Percentiles rank a stretch among this genome's conserved stretches.
phyloP scores from a whole-genome alignment of 202 grass and related monocot genomes.

The Miscanthus sacchariflorus region DNA sequence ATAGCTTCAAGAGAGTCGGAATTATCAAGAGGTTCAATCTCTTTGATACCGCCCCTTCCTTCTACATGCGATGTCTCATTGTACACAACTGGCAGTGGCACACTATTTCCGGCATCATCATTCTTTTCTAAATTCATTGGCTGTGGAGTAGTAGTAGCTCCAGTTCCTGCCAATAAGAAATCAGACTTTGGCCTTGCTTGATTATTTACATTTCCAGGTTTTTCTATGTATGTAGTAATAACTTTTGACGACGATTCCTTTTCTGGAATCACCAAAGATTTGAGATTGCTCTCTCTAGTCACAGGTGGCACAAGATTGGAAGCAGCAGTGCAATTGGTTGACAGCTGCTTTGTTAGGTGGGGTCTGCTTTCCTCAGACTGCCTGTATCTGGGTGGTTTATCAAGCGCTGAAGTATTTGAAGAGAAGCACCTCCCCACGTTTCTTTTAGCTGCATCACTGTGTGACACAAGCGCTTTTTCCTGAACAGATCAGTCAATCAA shows the following conservation, averaged over 20 bases:
- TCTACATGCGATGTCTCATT: conserved; percentile 22
- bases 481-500: conserved; percentile 49
- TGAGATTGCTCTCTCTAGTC: conserved; percentile 26
- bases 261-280: conserved; percentile 14
- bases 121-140: conserved; percentile 30
- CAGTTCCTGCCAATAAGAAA: conserved; percentile 36
- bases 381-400: conserved; percentile 52
- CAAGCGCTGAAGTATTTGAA: conserved; percentile 43
- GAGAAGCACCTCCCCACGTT: conserved; percentile 37
- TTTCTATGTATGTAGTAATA: conserved; percentile 20
- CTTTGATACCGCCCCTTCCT: conserved; percentile 16
- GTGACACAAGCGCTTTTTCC: conserved; percentile 62
- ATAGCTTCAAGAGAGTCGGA: conserved; percentile 37
- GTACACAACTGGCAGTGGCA: background rate
- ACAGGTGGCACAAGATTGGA: conserved; percentile 36
- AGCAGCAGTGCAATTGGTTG: conserved; percentile 40
- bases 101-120: conserved; percentile 31
- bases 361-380: conserved; percentile 29
- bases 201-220: conserved; percentile 37
- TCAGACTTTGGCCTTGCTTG: conserved; percentile 17
- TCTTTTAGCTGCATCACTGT: conserved; percentile 43
- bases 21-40: conserved; percentile 20
- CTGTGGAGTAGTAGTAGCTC: conserved; percentile 29
- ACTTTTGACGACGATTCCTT: conserved; percentile 35
- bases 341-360: conserved; percentile 42